phyloP scores from a whole-genome alignment of 2,329 filamentous ascomycete genomes.

The Aspergillus sp. region DNA sequence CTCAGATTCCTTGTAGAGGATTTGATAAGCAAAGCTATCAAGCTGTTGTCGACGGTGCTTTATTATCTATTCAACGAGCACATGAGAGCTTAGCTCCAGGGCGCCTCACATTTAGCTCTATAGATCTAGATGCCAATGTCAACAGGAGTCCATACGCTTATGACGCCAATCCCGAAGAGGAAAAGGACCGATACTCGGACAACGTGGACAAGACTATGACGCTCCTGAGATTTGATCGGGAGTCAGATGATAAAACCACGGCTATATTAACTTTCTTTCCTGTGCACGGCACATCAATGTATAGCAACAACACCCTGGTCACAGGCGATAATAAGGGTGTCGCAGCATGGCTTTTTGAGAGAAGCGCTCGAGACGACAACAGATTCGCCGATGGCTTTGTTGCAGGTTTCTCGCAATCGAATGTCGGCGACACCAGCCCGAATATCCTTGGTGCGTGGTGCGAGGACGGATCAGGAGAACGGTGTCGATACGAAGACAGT shows the following conservation, averaged over 20 bases:
- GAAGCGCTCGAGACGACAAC: conserved; percentile 51
- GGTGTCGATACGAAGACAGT: conserved; percentile 59
- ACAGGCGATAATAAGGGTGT: conserved; percentile 97
- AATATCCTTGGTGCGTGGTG: conserved; percentile 85
- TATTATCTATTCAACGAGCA: conserved; percentile 74
- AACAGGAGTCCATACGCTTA: conserved; percentile 88
- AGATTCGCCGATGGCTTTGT: conserved; percentile 64
- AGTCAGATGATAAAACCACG: conserved; percentile 66
- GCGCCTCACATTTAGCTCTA: conserved; percentile 62
- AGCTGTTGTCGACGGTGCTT: conserved; percentile 78
- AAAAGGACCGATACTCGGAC: conserved; percentile 61
- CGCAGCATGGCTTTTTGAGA: conserved; percentile 77
- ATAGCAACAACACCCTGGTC: conserved; percentile 84
- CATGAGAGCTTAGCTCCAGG: conserved; percentile 67
- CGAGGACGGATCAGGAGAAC: conserved; percentile 66
- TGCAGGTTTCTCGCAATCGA: conserved; percentile 86
- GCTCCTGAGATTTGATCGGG: conserved; percentile 68
- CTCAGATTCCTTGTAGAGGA: conserved; percentile 80
- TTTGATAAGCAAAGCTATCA: conserved; percentile 82
- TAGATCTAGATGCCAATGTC: conserved; percentile 71
- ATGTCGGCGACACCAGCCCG: conserved; percentile 83
- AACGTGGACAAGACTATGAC: conserved; percentile 72
- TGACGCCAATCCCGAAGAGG: conserved; percentile 70
- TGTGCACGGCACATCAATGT: conserved; percentile 83
- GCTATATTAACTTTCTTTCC: conserved; percentile 87